Conservation (phyloP, 2,329 filamentous ascomycete genomes). For the Fusarium domesticum region DNA sequence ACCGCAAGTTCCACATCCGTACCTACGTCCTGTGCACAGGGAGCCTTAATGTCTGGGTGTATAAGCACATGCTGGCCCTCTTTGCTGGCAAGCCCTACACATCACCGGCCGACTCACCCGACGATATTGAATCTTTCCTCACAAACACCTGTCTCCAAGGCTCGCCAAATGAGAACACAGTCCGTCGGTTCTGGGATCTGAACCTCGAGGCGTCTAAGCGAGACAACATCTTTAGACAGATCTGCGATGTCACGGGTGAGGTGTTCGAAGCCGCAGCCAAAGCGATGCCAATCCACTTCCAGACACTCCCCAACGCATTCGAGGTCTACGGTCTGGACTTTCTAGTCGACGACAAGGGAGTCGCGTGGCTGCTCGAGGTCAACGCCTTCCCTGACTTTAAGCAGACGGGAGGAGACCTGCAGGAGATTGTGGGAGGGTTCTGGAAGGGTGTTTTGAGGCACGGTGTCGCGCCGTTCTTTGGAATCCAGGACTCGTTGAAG, state of each 20-base stretch:
- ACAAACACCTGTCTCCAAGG: conserved; percentile 94
- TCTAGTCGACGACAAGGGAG: conserved; percentile 65
- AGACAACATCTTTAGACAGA: conserved; percentile 65
- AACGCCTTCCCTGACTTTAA: conserved; percentile 97
- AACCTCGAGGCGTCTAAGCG: conserved; percentile 51
- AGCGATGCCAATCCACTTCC: conserved; percentile 86
- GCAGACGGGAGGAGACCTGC: conserved; percentile 83
- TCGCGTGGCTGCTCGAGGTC: conserved; percentile 78
- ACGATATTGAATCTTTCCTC: conserved; percentile 68
- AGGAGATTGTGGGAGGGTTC: conserved; percentile 68
- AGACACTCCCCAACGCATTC: conserved; percentile 82
- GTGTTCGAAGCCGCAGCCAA: conserved; percentile 83
- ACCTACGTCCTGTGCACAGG: conserved; percentile 85
- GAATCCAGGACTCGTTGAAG: conserved; percentile 22
- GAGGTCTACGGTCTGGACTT: conserved; percentile 93
- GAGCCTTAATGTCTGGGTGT: conserved; percentile 78
- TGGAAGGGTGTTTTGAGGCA: conserved; percentile 71
- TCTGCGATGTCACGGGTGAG: conserved; percentile 70
- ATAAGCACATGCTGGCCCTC: conserved; percentile 86
- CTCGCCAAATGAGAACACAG: conserved; percentile 57
- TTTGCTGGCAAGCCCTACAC: conserved; percentile 76
- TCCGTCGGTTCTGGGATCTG: conserved; percentile 73
- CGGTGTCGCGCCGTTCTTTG: conserved; percentile 68
- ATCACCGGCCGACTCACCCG: conserved; percentile 54
- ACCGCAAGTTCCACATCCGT: conserved; percentile 90